Evolutionary conservation across 306 rosid species (phyloP).

Genomic region (Echinosophora koreensis): DNA sequence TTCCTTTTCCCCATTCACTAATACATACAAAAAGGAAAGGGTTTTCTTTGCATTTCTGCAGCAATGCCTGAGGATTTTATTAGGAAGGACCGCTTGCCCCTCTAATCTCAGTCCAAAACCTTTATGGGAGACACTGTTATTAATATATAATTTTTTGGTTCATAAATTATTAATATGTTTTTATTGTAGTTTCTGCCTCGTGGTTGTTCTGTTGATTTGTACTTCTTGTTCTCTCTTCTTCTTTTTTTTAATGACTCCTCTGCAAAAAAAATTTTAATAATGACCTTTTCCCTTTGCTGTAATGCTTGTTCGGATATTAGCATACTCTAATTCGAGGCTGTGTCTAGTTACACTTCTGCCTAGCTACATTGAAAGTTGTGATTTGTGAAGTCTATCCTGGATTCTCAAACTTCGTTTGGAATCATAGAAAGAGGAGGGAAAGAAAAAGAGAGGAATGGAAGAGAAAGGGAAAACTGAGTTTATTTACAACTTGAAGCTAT

Average conservation of each 20-base stretch:
- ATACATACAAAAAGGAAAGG: background rate
- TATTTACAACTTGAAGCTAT: too few species aligned
- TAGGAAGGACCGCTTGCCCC: background rate
- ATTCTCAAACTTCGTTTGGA: background rate
- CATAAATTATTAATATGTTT: too few species aligned
- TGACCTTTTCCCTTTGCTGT: background rate
- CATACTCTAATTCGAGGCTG: background rate
- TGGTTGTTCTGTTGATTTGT: background rate
- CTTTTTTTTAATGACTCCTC: background rate
- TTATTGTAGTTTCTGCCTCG: background rate
- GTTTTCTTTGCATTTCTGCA: background rate
- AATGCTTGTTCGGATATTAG: background rate
- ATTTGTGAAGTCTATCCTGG: conserved; percentile 11
- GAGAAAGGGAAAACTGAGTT: too few species aligned
- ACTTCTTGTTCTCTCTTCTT: background rate
- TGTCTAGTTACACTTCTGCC: background rate
- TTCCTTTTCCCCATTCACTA: background rate
- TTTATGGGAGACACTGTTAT: background rate
- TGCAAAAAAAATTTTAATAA: background rate
- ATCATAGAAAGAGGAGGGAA: too few species aligned
- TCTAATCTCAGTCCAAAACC: conserved; percentile 10
- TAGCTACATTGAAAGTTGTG: conserved; percentile 27
- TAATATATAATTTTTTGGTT: too few species aligned
- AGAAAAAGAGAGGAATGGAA: too few species aligned
- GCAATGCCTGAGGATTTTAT: background rate